phyloP scores from a whole-genome alignment of 768 basidiomycete species.

The Amanita thiersii region DNA sequence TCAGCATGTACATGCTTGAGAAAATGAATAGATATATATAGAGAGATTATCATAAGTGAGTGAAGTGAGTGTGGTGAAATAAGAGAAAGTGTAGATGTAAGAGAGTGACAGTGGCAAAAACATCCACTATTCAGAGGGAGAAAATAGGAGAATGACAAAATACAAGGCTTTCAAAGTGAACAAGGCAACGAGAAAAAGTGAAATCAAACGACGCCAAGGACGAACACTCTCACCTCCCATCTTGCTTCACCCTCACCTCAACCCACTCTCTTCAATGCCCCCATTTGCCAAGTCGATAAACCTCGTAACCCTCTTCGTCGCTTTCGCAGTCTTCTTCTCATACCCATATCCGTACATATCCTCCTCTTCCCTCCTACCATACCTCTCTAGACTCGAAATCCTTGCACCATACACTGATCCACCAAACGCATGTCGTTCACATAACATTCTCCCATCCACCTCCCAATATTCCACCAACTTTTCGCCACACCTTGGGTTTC shows the following conservation, averaged over 20 bases:
- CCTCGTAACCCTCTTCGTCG: constrained; percentile 71
- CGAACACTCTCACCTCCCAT: not conserved
- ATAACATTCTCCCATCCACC: constrained; percentile 76
- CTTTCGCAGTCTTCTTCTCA: constrained; percentile 36
- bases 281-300: constrained; percentile 64
- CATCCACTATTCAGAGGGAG: too few relatives aligned
- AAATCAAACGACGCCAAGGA: not conserved
- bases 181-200: too few relatives aligned
- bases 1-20: not conserved
- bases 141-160: too few relatives aligned
- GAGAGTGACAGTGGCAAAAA: too few relatives aligned
- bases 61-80: too few relatives aligned
- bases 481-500: constrained; percentile 39
- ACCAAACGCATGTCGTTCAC: constrained; percentile 68
- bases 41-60: not conserved
- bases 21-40: not conserved
- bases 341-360: constrained; percentile 21
- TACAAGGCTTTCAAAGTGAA: too few relatives aligned
- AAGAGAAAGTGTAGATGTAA: too few relatives aligned
- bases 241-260: constrained; percentile 12
- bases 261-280: constrained; percentile 16
- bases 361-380: constrained; percentile 12
- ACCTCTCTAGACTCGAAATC: constrained; percentile 13
- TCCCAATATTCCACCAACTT: constrained; percentile 83
- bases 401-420: too few relatives aligned